phyloP scores from a whole-genome alignment of 2,329 filamentous ascomycete species.

The Diaporthe sp. region DNA sequence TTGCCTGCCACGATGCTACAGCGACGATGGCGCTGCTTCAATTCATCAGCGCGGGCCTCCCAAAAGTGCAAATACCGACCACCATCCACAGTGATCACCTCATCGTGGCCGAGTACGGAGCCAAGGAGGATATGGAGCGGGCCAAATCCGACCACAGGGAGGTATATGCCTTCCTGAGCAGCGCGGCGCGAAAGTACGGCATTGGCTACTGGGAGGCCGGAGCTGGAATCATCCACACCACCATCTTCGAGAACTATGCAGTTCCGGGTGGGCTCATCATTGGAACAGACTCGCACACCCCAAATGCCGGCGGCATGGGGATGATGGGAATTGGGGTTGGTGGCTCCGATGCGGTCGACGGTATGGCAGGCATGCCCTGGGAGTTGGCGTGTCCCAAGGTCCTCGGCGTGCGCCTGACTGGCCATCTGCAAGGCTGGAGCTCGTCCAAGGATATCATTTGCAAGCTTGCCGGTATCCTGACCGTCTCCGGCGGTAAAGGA shows the following conservation, averaged over 20 bases:
- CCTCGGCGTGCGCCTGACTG: slow-evolving; percentile 84
- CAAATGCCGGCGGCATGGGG: slow-evolving; percentile 91
- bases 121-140: slow-evolving; percentile 83
- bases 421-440: slow-evolving; percentile 88
- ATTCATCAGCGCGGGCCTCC: slow-evolving; percentile 97
- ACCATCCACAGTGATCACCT: slow-evolving; percentile 99
- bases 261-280: slow-evolving; percentile 98
- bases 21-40: slow-evolving; percentile 98
- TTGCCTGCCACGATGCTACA: slow-evolving; percentile 99
- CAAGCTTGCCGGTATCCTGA: slow-evolving; percentile 86
- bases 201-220: slow-evolving; percentile 97
- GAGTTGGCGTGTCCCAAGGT: slow-evolving; percentile 95
- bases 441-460: slow-evolving; percentile 92
- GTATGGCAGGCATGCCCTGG: slow-evolving; percentile 95
- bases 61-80: slow-evolving; percentile 89
- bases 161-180: slow-evolving; percentile 97
- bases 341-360: slow-evolving; percentile 98
- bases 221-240: slow-evolving; percentile 97
- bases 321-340: slow-evolving; percentile 97
- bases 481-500: slow-evolving; percentile 92
- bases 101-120: slow-evolving; percentile 94
- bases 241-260: slow-evolving; percentile 96
- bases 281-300: slow-evolving; percentile 96
- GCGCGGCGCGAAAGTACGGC: slow-evolving; percentile 87
- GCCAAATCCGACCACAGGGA: slow-evolving; percentile 94